Evolutionary conservation across 2,329 filamentous ascomycete species (phyloP).

Genomic region (Colletotrichum siamense): DNA sequence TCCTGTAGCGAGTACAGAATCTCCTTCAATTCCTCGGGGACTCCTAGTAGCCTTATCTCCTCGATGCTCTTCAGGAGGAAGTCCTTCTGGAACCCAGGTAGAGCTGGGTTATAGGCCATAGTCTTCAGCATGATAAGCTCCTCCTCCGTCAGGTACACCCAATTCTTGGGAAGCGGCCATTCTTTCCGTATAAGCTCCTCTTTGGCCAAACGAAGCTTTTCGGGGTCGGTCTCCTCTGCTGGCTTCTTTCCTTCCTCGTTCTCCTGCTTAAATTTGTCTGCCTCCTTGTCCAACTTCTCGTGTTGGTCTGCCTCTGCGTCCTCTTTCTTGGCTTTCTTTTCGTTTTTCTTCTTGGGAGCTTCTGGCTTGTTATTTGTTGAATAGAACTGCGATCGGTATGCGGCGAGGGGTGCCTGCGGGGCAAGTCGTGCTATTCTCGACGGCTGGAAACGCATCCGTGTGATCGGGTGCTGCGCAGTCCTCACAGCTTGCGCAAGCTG

Average conservation of each 20-base stretch:
- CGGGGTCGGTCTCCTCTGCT: conserved; percentile 23
- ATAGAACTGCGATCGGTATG: conserved; percentile 35
- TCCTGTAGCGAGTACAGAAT: conserved; percentile 63
- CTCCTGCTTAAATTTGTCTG: conserved; percentile 19
- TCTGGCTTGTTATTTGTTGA: conserved; percentile 39
- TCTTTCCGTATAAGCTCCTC: conserved; percentile 28
- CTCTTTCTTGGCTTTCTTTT: conserved; percentile 27
- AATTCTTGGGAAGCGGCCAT: conserved; percentile 48
- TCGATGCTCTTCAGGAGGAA: conserved; percentile 65
- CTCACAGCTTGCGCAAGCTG: conserved; percentile 68
- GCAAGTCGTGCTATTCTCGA: conserved; percentile 35
- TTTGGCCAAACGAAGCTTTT: conserved; percentile 21
- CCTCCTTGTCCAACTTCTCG: conserved; percentile 6
- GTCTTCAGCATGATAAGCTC: conserved; percentile 60
- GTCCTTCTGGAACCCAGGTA: conserved; percentile 67
- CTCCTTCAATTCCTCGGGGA: conserved; percentile 71
- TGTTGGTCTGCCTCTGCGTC: conserved; percentile 26
- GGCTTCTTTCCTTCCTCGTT: conserved; percentile 26
- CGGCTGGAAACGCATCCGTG: conserved; percentile 49
- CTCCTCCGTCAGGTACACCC: conserved; percentile 50
- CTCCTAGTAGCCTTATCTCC: conserved; percentile 70
- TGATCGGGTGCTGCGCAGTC: conserved; percentile 57
- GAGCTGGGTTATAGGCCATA: conserved; percentile 60
- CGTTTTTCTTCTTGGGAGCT: conserved; percentile 39
- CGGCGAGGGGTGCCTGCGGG: conserved; percentile 36